Base-by-base conservation (phyloP, 2,329 filamentous ascomycete genomes). In the Paracorniculantispora psalliotae region DNA sequence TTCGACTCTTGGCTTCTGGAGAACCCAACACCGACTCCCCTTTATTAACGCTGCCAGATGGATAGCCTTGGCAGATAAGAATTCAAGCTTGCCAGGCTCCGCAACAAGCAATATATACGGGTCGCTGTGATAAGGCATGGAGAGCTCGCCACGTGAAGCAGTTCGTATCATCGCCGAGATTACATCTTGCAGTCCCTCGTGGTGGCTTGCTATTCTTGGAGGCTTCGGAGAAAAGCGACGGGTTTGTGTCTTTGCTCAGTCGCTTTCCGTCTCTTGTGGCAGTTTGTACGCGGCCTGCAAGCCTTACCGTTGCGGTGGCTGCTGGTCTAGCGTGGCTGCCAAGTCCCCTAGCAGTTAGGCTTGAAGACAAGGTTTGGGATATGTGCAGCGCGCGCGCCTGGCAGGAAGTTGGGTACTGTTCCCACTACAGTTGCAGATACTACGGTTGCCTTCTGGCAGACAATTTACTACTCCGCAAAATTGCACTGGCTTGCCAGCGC, bases 111-210 rank as follows among this genome's bases (percentile, higher is more conserved):
- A 15, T 26, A 30, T 21, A 7, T 9, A 19, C 26, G 43, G 23
- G 21, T 26, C 41, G n/a, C 41, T 25, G 9, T 47, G 21, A 55
- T 35, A 44, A 43, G n/a, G 4, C 12, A 8, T 41, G 25, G 15
- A 21, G 13, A 30, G 7, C n/a, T 17, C 23, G 39, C 15, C 7
- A 33, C 23, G 9, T 46, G 12, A 39, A 39, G 39, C n/a, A 33
- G 51, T 26, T 35, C 39, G 23, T 17, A 28, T 15, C 28, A 47
- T 56, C 53, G 53, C 23, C 53, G 21, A 56, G 33, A 56, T 48
- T 9, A 28, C 53, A 48, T 56, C 53, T 56, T 28, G 53, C 44
- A 56, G 43, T 19, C n/a, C 15, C 43, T 56, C 53, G 53, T 48
- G 53, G 53, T 56, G 33, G 53, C 53, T 56, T 56, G 43, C 30